These are phyloP conservation scores for Lophiotrema nucula DNA, from an alignment of 495 filamentous ascomycete genomes.

Conservation along the genomic window DNA sequence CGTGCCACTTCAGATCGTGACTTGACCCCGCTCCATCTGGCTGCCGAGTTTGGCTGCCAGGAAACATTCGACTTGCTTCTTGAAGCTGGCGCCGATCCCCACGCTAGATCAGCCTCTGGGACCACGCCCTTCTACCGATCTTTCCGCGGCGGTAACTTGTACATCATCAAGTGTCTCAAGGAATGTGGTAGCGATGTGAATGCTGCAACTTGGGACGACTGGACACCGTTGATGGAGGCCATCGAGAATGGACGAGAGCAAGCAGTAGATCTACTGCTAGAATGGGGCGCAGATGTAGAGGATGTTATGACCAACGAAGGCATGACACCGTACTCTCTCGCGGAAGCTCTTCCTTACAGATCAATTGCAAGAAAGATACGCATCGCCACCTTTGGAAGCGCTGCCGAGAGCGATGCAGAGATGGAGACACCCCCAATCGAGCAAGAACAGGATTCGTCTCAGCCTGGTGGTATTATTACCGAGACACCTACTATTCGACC, in stretches of 20 bases:
- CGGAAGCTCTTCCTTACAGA: too few relatives aligned
- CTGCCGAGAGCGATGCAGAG: too few relatives aligned
- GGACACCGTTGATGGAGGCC: slow-evolving; percentile 6
- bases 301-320: too few relatives aligned
- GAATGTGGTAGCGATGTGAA: slow-evolving; percentile 1
- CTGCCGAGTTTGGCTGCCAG: not conserved
- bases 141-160: not conserved
- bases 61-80: slow-evolving; percentile 3
- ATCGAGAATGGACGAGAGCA: not conserved
- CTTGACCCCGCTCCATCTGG: slow-evolving; percentile 2
- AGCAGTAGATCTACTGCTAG: slow-evolving; percentile 2
- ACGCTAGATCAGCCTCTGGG: not conserved
- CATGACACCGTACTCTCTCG: too few relatives aligned
- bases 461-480: too few relatives aligned
- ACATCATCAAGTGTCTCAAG: not conserved
- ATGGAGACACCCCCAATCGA: too few relatives aligned
- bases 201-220: not conserved
- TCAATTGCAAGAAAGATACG: too few relatives aligned
- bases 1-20: not conserved
- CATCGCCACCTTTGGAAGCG: too few relatives aligned
- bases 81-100: not conserved
- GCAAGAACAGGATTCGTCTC: too few relatives aligned
- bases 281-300: slow-evolving; percentile 13
- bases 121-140: slow-evolving; percentile 13
- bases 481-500: too few relatives aligned